Percentiles rank a stretch among this genome's conserved stretches.
These are phyloP conservation scores for Yamadazyma blattariae DNA, from an alignment of 1,139 yeast species.

Conservation along the genomic window DNA sequence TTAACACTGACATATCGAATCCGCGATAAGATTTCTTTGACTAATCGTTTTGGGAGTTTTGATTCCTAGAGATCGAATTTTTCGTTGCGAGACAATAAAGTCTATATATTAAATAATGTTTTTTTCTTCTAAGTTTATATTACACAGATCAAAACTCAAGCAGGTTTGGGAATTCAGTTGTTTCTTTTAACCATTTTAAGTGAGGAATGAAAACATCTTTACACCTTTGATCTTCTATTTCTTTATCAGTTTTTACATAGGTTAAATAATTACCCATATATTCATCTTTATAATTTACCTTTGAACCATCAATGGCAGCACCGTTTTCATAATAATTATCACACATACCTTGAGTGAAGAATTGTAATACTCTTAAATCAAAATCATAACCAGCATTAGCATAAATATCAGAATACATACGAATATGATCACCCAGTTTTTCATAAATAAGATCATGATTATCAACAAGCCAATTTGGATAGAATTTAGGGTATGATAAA, in stretches of 20 bases:
- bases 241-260: conserved; percentile 25
- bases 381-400: conserved; percentile 50
- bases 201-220: conserved; percentile 37
- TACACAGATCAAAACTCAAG: conserved; percentile 3
- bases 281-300: conserved; percentile 18
- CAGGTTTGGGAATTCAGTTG: conserved; percentile 19
- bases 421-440: conserved; percentile 37
- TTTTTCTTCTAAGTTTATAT: too few relatives aligned
- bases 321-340: conserved; percentile 35
- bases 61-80: too few relatives aligned
- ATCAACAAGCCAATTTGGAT: conserved; percentile 47
- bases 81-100: too few relatives aligned
- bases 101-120: too few relatives aligned
- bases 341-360: conserved; percentile 40
- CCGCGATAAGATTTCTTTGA: too few relatives aligned
- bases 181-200: conserved; percentile 35
- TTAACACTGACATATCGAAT: conserved; percentile 20
- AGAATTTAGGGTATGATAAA: conserved; percentile 63
- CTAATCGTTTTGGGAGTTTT: conserved; percentile 4
- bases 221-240: conserved; percentile 29
- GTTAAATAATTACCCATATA: conserved; percentile 35
- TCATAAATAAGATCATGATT: conserved; percentile 44
- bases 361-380: conserved; percentile 41
- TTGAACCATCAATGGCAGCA: conserved; percentile 22
- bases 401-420: conserved; percentile 45